Evolutionary conservation across 2,329 filamentous ascomycete species (phyloP).

Genomic region (Leptographium galeiforme): DNA sequence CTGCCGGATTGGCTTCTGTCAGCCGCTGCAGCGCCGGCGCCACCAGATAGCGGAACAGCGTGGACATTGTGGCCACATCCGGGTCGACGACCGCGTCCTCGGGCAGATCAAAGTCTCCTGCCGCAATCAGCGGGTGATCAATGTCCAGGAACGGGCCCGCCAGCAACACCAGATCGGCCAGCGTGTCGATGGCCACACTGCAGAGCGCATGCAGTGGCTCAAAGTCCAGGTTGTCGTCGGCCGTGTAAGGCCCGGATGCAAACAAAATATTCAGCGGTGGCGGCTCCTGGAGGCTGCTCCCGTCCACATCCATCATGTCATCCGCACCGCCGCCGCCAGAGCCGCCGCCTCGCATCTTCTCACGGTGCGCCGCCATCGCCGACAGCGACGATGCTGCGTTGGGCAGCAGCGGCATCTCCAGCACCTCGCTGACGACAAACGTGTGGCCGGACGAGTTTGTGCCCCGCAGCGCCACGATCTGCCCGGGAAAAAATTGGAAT

Average conservation of each 20-base stretch:
- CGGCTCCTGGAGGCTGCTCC: slow-evolving; percentile 23
- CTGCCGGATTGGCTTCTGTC: slow-evolving; percentile 52
- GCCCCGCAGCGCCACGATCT: slow-evolving; percentile 78
- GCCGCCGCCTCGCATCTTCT: slow-evolving; percentile 51
- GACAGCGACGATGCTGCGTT: slow-evolving; percentile 56
- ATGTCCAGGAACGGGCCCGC: slow-evolving; percentile 81
- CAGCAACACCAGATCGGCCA: slow-evolving; percentile 68
- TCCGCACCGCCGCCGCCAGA: neutral
- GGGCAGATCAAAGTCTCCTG: slow-evolving; percentile 65
- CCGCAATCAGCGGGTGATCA: slow-evolving; percentile 77
- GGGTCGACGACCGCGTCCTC: slow-evolving; percentile 52
- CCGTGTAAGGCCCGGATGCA: slow-evolving; percentile 79
- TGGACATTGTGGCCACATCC: slow-evolving; percentile 66
- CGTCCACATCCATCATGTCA: slow-evolving; percentile 47
- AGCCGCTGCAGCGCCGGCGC: slow-evolving; percentile 61
- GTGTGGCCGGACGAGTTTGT: slow-evolving; percentile 76
- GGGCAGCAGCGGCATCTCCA: slow-evolving; percentile 61
- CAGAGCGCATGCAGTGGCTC: slow-evolving; percentile 76
- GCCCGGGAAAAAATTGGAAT: slow-evolving; percentile 86
- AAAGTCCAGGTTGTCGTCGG: slow-evolving; percentile 84
- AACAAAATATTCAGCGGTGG: slow-evolving; percentile 64
- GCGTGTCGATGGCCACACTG: slow-evolving; percentile 57
- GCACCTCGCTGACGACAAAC: slow-evolving; percentile 66
- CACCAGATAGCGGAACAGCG: slow-evolving; percentile 73
- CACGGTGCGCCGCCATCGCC: slow-evolving; percentile 53